Base-by-base conservation (phyloP, 495 filamentous ascomycete species). In the Aeminium ludgeri region DNA sequence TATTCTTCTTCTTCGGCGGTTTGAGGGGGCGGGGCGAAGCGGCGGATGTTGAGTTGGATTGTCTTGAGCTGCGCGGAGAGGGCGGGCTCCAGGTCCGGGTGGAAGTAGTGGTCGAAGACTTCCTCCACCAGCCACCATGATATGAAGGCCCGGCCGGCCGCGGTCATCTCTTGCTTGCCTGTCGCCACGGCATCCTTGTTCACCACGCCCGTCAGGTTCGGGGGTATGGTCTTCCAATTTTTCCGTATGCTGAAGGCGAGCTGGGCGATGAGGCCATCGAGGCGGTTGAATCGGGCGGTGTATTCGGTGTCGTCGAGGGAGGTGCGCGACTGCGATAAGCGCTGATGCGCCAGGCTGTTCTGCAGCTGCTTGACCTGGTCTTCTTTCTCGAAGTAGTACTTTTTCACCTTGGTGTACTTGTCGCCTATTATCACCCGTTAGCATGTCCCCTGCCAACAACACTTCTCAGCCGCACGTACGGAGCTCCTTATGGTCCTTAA, bases 391-490 rank as follows among this genome's bases (percentile, higher is more conserved):
- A 96, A 97, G 56, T 95, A 97, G 48, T 93, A 80, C 25, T 82
- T 74, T 65, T 97, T 97, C 37, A 97, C 89, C 57, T 95, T 95
- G 61, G 84, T 84, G 56, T 97, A 97, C 65, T 97, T 97, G 48
- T 72, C 73, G 56, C 83, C 86, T 95, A 53, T 23, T 13, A 31
- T 11, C 33, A 16, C 11, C 1, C 13, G 38, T 54, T 41, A 53
- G 37, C 30, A 39, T 39, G n/a, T n/a, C n/a, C n/a, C n/a, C n/a
- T n/a, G n/a, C n/a, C n/a, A n/a, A n/a, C n/a, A n/a, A n/a, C n/a
- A n/a, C n/a, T n/a, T n/a, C n/a, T n/a, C n/a, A n/a, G n/a, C 7
- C 10, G 17, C 15, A 59, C 59, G 52, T 50, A 63, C 59, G 51
- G 6, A 63, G 50, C 25, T 57, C 52, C 16, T 59, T 59, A 36